A percentile compares a stretch with the other conserved stretches of the same genome.
These are phyloP conservation scores for Aspergillus candidus DNA, from an alignment of 2,329 filamentous ascomycete species.

Conservation along the genomic window DNA sequence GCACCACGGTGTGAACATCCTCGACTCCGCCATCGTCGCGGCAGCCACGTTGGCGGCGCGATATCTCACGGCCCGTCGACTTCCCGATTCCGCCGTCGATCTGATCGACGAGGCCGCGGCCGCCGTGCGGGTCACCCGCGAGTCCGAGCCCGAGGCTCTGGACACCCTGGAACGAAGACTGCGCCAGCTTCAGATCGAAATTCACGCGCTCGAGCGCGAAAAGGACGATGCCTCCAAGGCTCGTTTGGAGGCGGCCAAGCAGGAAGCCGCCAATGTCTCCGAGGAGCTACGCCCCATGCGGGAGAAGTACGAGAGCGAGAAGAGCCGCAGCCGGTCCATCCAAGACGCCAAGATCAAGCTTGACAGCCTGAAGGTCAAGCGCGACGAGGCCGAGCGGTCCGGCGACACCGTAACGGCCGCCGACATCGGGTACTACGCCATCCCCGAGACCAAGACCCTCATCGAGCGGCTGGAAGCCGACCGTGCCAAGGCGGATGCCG, in stretches of 20 bases:
- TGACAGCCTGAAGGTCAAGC: slow-evolving; percentile 82
- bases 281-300: slow-evolving; percentile 87
- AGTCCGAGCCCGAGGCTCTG: slow-evolving; percentile 92
- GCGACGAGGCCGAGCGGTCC: slow-evolving; percentile 84
- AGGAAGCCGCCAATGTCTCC: slow-evolving; percentile 87
- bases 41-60: slow-evolving; percentile 86
- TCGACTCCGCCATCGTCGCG: slow-evolving; percentile 86
- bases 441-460: slow-evolving; percentile 77
- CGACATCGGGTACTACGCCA: slow-evolving; percentile 94
- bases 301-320: slow-evolving; percentile 93
- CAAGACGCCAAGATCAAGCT: slow-evolving; percentile 94
- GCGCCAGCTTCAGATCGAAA: slow-evolving; percentile 92
- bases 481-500: slow-evolving; percentile 70
- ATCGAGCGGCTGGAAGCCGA: slow-evolving; percentile 78
- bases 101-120: slow-evolving; percentile 94
- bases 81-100: slow-evolving; percentile 95
- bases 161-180: slow-evolving; percentile 88
- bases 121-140: slow-evolving; percentile 88
- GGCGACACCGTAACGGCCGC: slow-evolving; percentile 82
- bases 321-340: slow-evolving; percentile 82
- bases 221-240: slow-evolving; percentile 87
- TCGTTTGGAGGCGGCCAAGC: slow-evolving; percentile 74
- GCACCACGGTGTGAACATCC: slow-evolving; percentile 94
- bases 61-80: slow-evolving; percentile 82
- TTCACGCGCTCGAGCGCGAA: slow-evolving; percentile 87